Evolutionary conservation across 202 grass and related monocot species (phyloP).

Genomic region (Hordeum pubiflorum): DNA sequence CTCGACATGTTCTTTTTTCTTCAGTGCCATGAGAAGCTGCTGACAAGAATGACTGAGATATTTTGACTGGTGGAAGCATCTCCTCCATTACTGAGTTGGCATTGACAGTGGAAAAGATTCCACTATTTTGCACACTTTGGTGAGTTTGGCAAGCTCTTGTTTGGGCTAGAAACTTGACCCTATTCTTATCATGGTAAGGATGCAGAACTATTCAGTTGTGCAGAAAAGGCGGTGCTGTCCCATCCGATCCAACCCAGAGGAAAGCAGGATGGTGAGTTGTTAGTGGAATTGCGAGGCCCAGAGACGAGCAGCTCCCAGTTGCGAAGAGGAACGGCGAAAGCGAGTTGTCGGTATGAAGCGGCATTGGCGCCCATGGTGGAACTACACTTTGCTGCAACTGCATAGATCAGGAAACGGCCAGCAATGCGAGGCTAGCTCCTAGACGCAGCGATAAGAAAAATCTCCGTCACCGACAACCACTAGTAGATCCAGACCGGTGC

Average conservation of each 20-base stretch:
- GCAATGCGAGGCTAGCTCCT: neutral
- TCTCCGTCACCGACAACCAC: neutral
- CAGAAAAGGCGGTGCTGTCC: neutral
- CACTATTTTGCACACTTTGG: conserved; percentile 7
- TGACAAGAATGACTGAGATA: neutral
- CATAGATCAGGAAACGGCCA: neutral
- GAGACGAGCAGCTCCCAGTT: neutral
- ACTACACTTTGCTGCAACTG: conserved; percentile 16
- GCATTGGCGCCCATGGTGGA: neutral
- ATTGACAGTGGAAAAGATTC: conserved; percentile 4
- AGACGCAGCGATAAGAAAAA: neutral
- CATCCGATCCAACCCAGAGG: conserved; percentile 13
- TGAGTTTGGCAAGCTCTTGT: neutral
- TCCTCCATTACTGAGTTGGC: neutral
- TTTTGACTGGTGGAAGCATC: conserved; percentile 7
- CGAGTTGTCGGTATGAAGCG: neutral
- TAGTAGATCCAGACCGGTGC: neutral
- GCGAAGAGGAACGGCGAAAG: neutral
- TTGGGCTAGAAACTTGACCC: neutral
- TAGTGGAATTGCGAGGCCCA: conserved; percentile 17
- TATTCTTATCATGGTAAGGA: neutral
- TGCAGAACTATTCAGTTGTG: conserved; percentile 1
- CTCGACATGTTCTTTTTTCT: neutral
- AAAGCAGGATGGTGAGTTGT: conserved; percentile 1
- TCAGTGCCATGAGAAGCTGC: conserved; percentile 19